Evolutionary conservation across 345 rosid genomes (phyloP).

Genomic region (Anastatica hierochuntica): DNA sequence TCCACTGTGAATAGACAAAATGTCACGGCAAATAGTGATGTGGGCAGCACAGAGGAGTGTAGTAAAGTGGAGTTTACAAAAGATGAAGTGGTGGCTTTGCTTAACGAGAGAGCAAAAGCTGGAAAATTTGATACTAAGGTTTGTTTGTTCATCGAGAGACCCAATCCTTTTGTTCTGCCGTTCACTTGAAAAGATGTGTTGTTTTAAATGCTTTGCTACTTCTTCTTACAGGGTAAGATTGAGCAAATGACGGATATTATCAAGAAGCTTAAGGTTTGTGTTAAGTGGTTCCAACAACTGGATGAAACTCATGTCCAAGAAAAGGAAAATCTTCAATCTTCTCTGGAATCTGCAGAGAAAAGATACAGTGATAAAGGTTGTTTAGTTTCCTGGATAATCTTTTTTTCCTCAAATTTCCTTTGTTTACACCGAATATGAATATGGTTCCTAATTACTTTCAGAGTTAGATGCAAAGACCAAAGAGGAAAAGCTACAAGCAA

Average conservation of each 20-base stretch:
- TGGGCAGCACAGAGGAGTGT: slow-evolving; percentile 37
- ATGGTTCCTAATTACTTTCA: slow-evolving; percentile 13
- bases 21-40: slow-evolving; percentile 28
- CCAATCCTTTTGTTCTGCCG: too few relatives aligned
- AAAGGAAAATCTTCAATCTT: slow-evolving; percentile 44
- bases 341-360: slow-evolving; percentile 49
- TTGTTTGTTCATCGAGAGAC: neutral
- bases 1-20: slow-evolving; percentile 45
- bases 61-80: slow-evolving; percentile 44
- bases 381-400: neutral
- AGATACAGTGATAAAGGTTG: slow-evolving; percentile 50
- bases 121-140: slow-evolving; percentile 81
- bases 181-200: too few relatives aligned
- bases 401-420: neutral
- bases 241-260: slow-evolving; percentile 44
- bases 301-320: slow-evolving; percentile 51
- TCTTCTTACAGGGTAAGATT: slow-evolving; percentile 52
- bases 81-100: slow-evolving; percentile 67
- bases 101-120: slow-evolving; percentile 58
- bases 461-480: slow-evolving; percentile 51
- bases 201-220: too few relatives aligned
- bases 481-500: slow-evolving; percentile 36
- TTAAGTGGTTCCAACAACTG: slow-evolving; percentile 63
- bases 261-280: slow-evolving; percentile 62
- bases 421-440: neutral